phyloP scores from a whole-genome alignment of 768 basidiomycete genomes.

The Mycena amicta region DNA sequence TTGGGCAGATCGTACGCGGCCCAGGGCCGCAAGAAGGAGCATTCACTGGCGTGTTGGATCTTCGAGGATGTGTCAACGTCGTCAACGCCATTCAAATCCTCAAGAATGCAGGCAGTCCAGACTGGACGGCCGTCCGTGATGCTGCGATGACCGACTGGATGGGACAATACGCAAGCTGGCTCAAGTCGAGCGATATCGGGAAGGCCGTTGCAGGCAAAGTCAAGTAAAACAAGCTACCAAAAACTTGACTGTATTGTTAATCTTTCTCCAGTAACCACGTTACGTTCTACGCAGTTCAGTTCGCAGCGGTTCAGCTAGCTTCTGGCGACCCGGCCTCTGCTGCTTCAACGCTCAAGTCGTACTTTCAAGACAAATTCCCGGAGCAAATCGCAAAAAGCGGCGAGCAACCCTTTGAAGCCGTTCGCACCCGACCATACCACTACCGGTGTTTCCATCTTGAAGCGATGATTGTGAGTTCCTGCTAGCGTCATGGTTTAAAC shows the following conservation, averaged over 20 bases:
- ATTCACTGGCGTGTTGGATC: constrained; percentile 57
- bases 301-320: constrained; percentile 43
- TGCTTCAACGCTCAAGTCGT: constrained; percentile 36
- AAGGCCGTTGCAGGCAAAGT: constrained; percentile 42
- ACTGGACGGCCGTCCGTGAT: constrained; percentile 46
- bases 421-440: constrained; percentile 56
- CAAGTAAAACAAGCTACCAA: constrained; percentile 48
- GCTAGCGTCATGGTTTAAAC: not conserved
- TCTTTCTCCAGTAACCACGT: constrained; percentile 49
- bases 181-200: constrained; percentile 45
- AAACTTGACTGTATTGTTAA: no score
- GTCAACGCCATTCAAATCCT: constrained; percentile 48
- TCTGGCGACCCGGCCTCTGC: constrained; percentile 47
- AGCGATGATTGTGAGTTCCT: constrained; percentile 51
- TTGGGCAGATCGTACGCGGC: constrained; percentile 56
- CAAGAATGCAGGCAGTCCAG: constrained; percentile 34
- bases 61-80: constrained; percentile 53
- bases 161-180: constrained; percentile 46
- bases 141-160: constrained; percentile 47
- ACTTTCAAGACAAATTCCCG: constrained; percentile 43
- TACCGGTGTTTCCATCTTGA: constrained; percentile 63
- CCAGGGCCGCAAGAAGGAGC: constrained; percentile 48
- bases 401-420: constrained; percentile 61
- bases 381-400: constrained; percentile 54
- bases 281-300: constrained; percentile 50